These are phyloP conservation scores for Chlorencoelia australis DNA, from an alignment of 2,329 filamentous ascomycete species.

Conservation along the genomic window DNA sequence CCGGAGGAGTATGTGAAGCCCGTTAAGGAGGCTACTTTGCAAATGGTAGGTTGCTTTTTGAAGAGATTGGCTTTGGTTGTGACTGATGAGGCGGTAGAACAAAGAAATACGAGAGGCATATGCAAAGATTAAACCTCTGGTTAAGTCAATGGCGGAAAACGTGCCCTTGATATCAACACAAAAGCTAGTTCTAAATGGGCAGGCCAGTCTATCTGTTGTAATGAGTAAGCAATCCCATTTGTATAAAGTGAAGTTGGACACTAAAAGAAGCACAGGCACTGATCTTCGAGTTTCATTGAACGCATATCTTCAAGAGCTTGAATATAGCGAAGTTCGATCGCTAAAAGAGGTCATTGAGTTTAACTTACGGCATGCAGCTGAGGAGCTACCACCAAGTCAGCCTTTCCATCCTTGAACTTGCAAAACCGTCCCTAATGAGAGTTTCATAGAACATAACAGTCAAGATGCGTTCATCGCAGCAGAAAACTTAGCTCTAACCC, in stretches of 20 bases:
- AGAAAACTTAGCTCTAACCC: not conserved
- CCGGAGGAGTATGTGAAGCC: not conserved
- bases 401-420: too few relatives aligned
- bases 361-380: slow-evolving; percentile 1
- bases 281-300: too few relatives aligned
- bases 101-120: not conserved
- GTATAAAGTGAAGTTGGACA: too few relatives aligned
- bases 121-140: not conserved
- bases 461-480: not conserved
- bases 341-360: slow-evolving; percentile 4
- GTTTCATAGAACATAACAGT: slow-evolving; percentile 1
- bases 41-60: not conserved
- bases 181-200: too few relatives aligned
- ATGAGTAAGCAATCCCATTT: too few relatives aligned
- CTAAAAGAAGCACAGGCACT: too few relatives aligned
- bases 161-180: too few relatives aligned
- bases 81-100: not conserved
- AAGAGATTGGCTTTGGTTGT: not conserved
- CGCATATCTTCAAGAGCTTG: slow-evolving; percentile 1
- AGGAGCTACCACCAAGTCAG: slow-evolving; percentile 3
- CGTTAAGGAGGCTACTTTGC: not conserved
- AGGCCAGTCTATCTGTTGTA: too few relatives aligned
- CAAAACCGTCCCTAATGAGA: too few relatives aligned
- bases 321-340: not conserved
- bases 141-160: not conserved